Conservation (phyloP, 2,329 filamentous ascomycete species). For the Colletotrichum sp. region DNA sequence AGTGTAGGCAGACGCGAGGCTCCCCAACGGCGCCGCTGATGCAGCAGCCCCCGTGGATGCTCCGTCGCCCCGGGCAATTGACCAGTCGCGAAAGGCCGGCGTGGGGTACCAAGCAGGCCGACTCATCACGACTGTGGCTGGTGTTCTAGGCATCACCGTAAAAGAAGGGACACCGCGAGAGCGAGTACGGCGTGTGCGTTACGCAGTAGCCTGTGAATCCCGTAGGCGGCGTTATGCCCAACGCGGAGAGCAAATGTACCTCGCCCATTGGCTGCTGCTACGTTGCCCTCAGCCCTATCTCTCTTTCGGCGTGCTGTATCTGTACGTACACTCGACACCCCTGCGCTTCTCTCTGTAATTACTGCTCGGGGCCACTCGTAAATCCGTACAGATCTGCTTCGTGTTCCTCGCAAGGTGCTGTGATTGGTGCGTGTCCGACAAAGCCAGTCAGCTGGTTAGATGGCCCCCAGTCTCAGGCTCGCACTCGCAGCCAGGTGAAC, state of each 20-base stretch:
- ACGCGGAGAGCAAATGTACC: not conserved
- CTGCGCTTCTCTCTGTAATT: not conserved
- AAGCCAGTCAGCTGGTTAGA: constrained; percentile 5
- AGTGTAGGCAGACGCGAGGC: not conserved
- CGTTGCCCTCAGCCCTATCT: constrained; percentile 17
- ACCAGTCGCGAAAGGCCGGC: not conserved
- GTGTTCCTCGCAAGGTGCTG: not conserved
- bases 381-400: not conserved
- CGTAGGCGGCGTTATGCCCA: constrained; percentile 1
- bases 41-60: not conserved
- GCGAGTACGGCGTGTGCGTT: not conserved
- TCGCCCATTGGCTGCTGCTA: not conserved
- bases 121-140: constrained; percentile 16
- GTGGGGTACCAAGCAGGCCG: not conserved
- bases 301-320: not conserved
- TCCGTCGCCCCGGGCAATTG: constrained; percentile 12
- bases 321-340: not conserved
- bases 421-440: constrained; percentile 15
- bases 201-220: not conserved
- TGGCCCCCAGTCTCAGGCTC: not conserved
- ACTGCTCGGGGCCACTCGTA: constrained; percentile 14
- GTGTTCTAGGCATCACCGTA: constrained; percentile 9
- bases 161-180: not conserved
- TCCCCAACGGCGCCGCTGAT: not conserved
- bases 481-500: constrained; percentile 5